phyloP scores from a whole-genome alignment of 192 early-diverging fungal genomes.

The Cetraspora pellucida region DNA sequence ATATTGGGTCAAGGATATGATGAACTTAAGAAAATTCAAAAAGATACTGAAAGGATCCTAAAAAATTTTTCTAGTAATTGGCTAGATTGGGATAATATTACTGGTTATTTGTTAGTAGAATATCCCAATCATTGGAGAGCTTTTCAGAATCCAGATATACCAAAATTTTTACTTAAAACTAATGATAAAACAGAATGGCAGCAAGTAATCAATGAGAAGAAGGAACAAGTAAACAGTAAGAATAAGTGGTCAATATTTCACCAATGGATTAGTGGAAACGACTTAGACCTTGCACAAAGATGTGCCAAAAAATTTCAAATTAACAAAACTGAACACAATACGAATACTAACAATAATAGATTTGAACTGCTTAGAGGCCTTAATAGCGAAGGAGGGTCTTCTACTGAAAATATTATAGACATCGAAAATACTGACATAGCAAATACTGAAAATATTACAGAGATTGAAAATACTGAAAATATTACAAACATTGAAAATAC shows the following conservation, averaged over 20 bases:
- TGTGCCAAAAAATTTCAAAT: neutral
- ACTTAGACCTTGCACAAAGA: neutral
- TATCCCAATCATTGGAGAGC: neutral
- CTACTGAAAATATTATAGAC: too few relatives aligned
- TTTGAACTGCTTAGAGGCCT: neutral
- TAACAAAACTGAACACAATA: too few relatives aligned
- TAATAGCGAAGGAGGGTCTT: too few relatives aligned
- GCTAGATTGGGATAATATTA: constrained; percentile 34
- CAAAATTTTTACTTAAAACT: neutral
- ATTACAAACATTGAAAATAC: too few relatives aligned
- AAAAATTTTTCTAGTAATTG: neutral
- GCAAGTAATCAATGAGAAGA: too few relatives aligned
- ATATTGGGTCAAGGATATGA: neutral
- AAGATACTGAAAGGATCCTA: neutral
- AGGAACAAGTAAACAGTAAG: neutral
- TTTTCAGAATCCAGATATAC: neutral
- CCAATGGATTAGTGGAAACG: neutral
- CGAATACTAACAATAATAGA: too few relatives aligned
- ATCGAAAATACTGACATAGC: too few relatives aligned
- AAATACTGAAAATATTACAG: too few relatives aligned
- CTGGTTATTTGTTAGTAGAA: constrained; percentile 4
- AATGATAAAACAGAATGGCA: neutral
- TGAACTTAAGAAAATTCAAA: neutral
- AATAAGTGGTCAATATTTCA: neutral
- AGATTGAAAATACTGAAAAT: too few relatives aligned